Conservation (phyloP, 83 land plant genomes). For the Picea abies region DNA sequence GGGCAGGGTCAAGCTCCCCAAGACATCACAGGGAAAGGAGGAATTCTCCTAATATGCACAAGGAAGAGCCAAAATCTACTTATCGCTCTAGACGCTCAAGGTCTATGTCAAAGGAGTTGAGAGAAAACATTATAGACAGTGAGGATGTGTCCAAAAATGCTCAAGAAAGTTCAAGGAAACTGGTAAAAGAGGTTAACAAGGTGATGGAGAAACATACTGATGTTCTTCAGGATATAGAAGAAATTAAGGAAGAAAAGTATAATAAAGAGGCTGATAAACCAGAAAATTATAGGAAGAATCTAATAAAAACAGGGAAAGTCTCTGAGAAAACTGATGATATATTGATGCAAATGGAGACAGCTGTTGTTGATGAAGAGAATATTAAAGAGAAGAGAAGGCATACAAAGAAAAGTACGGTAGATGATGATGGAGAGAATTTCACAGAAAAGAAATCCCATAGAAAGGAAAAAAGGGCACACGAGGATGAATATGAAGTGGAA, state of each 20-base stretch:
- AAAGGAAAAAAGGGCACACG: conserved; percentile 3
- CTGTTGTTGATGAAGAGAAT: conserved; percentile 15
- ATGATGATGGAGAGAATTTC: conserved; percentile 20
- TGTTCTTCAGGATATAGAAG: conserved; percentile 4
- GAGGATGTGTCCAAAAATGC: not conserved
- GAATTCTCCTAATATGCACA: conserved; percentile 39
- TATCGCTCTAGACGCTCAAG: conserved; percentile 41
- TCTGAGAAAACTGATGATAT: not conserved
- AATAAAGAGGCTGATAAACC: not conserved
- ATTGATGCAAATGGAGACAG: not conserved
- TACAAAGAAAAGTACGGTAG: conserved; percentile 15
- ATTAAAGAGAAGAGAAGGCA: conserved; percentile 20
- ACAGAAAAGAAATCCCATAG: conserved; percentile 6
- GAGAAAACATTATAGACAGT: not conserved
- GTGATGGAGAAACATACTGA: not conserved
- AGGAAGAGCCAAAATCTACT: conserved; percentile 19
- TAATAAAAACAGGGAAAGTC: not conserved
- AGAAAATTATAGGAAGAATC: not conserved
- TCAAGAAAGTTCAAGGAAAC: conserved; percentile 3
- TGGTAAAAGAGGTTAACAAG: not conserved
- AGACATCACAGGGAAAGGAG: conserved; percentile 27
- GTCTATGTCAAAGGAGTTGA: conserved; percentile 41
- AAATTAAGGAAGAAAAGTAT: conserved; percentile 4
- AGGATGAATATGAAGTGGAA: conserved; percentile 8
- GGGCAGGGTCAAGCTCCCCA: conserved; percentile 44